These are phyloP conservation scores for Aspergillus sp. DNA, from an alignment of 2,329 filamentous ascomycete genomes.

Conservation along the genomic window DNA sequence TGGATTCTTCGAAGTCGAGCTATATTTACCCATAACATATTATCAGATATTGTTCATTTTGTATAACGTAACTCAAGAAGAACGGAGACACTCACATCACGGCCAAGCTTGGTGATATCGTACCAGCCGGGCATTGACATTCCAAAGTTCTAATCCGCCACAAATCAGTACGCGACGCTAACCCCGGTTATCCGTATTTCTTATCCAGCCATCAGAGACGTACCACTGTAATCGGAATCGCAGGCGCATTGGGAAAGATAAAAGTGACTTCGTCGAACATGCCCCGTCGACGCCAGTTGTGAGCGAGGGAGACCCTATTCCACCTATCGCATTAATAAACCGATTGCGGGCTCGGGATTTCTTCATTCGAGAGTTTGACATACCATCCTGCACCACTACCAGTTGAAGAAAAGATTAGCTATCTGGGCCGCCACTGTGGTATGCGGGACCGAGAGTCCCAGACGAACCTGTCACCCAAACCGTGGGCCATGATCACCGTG, in stretches of 20 bases:
- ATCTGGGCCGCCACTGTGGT: background rate
- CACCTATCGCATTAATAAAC: background rate
- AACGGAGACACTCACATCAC: constrained; percentile 33
- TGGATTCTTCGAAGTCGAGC: constrained; percentile 41
- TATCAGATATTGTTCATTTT: background rate
- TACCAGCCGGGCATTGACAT: constrained; percentile 74
- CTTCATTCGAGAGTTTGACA: constrained; percentile 4
- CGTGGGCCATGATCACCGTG: constrained; percentile 92
- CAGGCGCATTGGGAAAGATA: constrained; percentile 86
- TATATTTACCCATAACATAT: background rate
- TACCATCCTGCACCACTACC: constrained; percentile 51
- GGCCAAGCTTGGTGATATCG: constrained; percentile 48
- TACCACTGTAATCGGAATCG: constrained; percentile 81
- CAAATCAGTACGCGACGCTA: background rate
- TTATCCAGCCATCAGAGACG: background rate
- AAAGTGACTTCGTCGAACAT: constrained; percentile 90
- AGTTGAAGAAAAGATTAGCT: constrained; percentile 10
- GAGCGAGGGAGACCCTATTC: constrained; percentile 68
- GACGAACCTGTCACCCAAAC: constrained; percentile 78
- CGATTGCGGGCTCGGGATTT: background rate
- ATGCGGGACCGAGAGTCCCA: background rate
- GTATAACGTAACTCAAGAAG: background rate
- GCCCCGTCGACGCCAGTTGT: constrained; percentile 79
- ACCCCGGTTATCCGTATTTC: background rate
- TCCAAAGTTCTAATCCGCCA: constrained; percentile 62